Evolutionary conservation across 2,329 filamentous ascomycete species (phyloP), one percentile per base, ranked within the genome.

Genomic region (Saccharata proteae): DNA sequence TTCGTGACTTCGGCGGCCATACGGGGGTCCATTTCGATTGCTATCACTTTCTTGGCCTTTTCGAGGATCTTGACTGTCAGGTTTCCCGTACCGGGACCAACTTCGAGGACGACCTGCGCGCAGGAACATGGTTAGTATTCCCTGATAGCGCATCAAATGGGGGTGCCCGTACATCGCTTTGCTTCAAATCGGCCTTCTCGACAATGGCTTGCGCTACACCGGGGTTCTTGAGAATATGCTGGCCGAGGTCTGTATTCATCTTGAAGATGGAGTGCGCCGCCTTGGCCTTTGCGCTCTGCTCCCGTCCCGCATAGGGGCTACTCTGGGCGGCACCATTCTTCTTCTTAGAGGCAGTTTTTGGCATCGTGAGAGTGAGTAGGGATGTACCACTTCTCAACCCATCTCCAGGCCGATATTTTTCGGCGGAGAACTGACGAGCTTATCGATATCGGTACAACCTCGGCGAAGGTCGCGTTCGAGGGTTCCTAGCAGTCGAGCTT

Each of bases 1-100:
- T 92, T 86, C 26, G 83, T 90, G 40, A 94, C 71, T 61, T 96
- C 90, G 37, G 88, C 88, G 9, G 84, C 85, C 90, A 96, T 96
- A 49, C 90, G 71, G 13, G 90, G 86, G 59, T 98, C 90, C 54
- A 94, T 70, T 62, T 98, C 90, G 30, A 94, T 82, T 4, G 82
- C 81, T 30, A 86, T 81, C 33, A 76, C 71, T 38, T 81, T 82
- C 56, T 85, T 86, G 14, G 83, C 84, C 40, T 83, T 80, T 47
- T 90, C 82, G 16, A 96, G 64, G 38, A 96, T 94, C 37, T 83
- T 72, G 16, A 90, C 79, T 1, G 88, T 96, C 44, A 96, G 57
- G 54, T 90, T 92, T 40, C 85, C 84, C 1, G 82, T 88, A 48
- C 85, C 85, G 5, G 86, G 84, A 43, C 88, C 86, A 40, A 93